phyloP scores from a whole-genome alignment of 768 basidiomycete genomes.

The Chlorophyllum brunneum region DNA sequence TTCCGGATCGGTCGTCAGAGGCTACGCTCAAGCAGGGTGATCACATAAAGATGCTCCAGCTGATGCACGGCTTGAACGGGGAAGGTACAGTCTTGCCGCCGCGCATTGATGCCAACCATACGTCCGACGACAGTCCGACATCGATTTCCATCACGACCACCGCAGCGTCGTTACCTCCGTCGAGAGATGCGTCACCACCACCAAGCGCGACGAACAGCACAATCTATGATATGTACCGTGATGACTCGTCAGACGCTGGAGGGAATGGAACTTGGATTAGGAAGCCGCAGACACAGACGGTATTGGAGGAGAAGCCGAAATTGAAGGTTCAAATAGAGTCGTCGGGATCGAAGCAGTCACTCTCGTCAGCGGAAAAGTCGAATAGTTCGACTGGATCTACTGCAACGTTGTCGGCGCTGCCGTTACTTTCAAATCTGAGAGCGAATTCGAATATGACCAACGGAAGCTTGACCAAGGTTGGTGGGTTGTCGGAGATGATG shows the following conservation, averaged over 20 bases:
- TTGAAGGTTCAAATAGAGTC: conserved; percentile 11
- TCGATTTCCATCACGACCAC: conserved; percentile 9
- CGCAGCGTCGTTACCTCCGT: conserved; percentile 7
- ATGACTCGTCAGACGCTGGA: conserved; percentile 10
- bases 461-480: background rate
- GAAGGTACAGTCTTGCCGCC: conserved; percentile 24
- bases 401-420: conserved; percentile 1
- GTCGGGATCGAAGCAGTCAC: background rate
- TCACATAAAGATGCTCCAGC: conserved; percentile 21
- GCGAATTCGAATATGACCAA: background rate
- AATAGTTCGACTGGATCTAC: conserved; percentile 4
- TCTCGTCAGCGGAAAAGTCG: conserved; percentile 4
- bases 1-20: conserved; percentile 19
- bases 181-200: conserved; percentile 7
- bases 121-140: background rate
- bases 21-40: conserved; percentile 29
- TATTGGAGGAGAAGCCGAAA: conserved; percentile 9
- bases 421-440: background rate
- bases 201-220: conserved; percentile 2
- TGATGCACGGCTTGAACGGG: conserved; percentile 17
- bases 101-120: background rate
- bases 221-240: conserved; percentile 12
- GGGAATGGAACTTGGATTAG: conserved; percentile 12
- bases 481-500: conserved; percentile 7
- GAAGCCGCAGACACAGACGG: background rate